These are phyloP conservation scores for Aureobasidium sp. DNA, from an alignment of 2,329 filamentous ascomycete species.

Conservation along the genomic window DNA sequence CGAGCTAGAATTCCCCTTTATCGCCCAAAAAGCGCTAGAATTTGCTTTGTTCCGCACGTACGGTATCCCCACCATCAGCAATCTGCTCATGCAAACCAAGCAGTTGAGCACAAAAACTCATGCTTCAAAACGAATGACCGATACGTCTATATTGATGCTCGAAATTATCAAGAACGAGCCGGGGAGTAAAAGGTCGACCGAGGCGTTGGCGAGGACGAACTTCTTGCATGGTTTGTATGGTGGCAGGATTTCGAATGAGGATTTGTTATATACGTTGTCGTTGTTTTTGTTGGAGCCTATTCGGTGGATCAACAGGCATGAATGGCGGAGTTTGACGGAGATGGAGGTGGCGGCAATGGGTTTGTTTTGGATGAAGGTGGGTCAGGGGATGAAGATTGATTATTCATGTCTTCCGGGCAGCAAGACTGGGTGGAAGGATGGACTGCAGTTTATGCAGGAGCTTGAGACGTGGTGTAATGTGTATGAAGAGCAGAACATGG, in stretches of 20 bases:
- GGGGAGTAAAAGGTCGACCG: slow-evolving; percentile 36
- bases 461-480: slow-evolving; percentile 43
- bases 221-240: slow-evolving; percentile 55
- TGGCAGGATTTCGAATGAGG: slow-evolving; percentile 54
- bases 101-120: slow-evolving; percentile 2
- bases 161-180: slow-evolving; percentile 44
- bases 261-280: slow-evolving; percentile 59
- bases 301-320: slow-evolving; percentile 56
- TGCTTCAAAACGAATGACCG: slow-evolving; percentile 45
- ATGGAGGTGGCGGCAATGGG: slow-evolving; percentile 60
- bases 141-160: slow-evolving; percentile 44
- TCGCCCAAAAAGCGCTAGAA: slow-evolving; percentile 8
- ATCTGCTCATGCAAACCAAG: slow-evolving; percentile 16
- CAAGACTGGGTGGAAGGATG: slow-evolving; percentile 40
- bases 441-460: slow-evolving; percentile 48
- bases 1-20: slow-evolving; percentile 17
- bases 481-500: slow-evolving; percentile 57
- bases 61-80: slow-evolving; percentile 19
- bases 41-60: slow-evolving; percentile 19
- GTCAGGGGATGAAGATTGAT: slow-evolving; percentile 61
- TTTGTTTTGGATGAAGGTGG: slow-evolving; percentile 64
- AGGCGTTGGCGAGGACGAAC: slow-evolving; percentile 56
- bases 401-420: slow-evolving; percentile 41
- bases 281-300: slow-evolving; percentile 61
- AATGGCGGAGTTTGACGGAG: slow-evolving; percentile 62